Percentiles rank a stretch among this genome's conserved stretches.
Conservation (phyloP, 2,329 filamentous ascomycete species). For the Colletotrichum chlorophyti region DNA sequence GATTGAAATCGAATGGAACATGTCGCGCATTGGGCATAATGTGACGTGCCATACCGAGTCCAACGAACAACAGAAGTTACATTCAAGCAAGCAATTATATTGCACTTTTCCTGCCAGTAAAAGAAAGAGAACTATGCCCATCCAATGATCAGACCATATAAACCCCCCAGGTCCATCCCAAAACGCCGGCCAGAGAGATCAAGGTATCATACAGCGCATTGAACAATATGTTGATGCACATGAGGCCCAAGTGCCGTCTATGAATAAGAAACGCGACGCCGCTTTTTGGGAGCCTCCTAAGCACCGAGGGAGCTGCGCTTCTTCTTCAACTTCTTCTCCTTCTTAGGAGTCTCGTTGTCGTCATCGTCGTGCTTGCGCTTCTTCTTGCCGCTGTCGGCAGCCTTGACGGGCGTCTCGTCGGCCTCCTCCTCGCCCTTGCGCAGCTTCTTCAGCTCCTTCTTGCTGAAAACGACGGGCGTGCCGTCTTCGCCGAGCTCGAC, state of each 20-base stretch:
- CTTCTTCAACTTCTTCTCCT: constrained; percentile 63
- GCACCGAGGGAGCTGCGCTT: constrained; percentile 38
- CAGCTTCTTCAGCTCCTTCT: constrained; percentile 79
- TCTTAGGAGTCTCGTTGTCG: constrained; percentile 71
- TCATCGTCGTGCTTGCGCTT: constrained; percentile 74
- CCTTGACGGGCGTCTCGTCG: constrained; percentile 50
- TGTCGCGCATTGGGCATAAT: not conserved
- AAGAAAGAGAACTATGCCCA: constrained; percentile 30
- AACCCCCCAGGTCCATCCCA: constrained; percentile 28
- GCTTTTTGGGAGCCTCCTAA: constrained; percentile 26
- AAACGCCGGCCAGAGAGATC: constrained; percentile 31
- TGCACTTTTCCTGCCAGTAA: constrained; percentile 30
- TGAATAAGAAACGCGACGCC: constrained; percentile 28
- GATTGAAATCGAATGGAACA: no score
- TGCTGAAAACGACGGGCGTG: constrained; percentile 71
- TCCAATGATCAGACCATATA: constrained; percentile 30
- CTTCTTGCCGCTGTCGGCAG: constrained; percentile 59
- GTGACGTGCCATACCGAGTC: not conserved
- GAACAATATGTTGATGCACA: constrained; percentile 30
- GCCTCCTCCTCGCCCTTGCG: constrained; percentile 66
- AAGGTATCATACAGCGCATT: constrained; percentile 33
- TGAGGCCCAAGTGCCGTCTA: constrained; percentile 30
- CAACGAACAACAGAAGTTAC: not conserved
- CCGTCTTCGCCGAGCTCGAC: constrained; percentile 72
- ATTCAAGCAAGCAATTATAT: constrained; percentile 23